Conservation (phyloP, 208 protist genomes). For the Leishmania martiniquensis region DNA sequence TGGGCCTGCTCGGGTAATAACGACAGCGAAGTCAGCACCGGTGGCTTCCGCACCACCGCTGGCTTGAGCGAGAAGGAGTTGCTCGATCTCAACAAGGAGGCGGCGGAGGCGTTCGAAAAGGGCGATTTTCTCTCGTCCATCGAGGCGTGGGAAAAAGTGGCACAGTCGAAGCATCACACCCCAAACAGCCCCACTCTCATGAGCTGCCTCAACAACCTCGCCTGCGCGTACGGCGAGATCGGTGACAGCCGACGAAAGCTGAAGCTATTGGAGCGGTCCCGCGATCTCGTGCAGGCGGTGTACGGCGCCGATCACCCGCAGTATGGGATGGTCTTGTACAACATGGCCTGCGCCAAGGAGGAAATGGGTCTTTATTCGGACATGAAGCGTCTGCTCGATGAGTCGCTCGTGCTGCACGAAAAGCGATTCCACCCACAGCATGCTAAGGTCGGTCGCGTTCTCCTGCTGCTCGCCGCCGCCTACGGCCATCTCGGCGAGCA, state of each 20-base stretch:
- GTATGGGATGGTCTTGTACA: constrained; percentile 88
- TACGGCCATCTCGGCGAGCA: constrained; percentile 73
- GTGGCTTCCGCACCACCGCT: background rate
- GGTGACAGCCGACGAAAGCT: constrained; percentile 78
- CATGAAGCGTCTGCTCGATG: constrained; percentile 69
- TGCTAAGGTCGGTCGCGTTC: constrained; percentile 80
- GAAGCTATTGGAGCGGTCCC: constrained; percentile 71
- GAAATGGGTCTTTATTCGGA: constrained; percentile 77
- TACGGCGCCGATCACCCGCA: constrained; percentile 86
- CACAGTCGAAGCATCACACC: constrained; percentile 42
- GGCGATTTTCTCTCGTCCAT: constrained; percentile 77
- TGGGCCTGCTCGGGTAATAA: constrained; percentile 9
- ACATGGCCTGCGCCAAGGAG: constrained; percentile 82
- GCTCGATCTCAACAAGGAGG: constrained; percentile 70
- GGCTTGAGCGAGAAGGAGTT: constrained; percentile 38
- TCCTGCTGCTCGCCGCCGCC: constrained; percentile 75
- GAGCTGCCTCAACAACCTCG: constrained; percentile 87
- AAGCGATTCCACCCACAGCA: constrained; percentile 68
- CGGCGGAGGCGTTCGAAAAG: constrained; percentile 50
- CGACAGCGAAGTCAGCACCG: background rate
- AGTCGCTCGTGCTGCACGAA: constrained; percentile 72
- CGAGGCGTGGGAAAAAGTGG: constrained; percentile 68
- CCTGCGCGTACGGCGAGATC: constrained; percentile 86
- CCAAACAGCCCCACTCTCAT: constrained; percentile 69
- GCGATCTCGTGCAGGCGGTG: constrained; percentile 51